A percentile compares a stretch with the other conserved stretches of the same genome.
These are phyloP conservation scores for Kodamaea hsintzibuensis DNA, from an alignment of 805 yeast genomes.

Conservation along the genomic window DNA sequence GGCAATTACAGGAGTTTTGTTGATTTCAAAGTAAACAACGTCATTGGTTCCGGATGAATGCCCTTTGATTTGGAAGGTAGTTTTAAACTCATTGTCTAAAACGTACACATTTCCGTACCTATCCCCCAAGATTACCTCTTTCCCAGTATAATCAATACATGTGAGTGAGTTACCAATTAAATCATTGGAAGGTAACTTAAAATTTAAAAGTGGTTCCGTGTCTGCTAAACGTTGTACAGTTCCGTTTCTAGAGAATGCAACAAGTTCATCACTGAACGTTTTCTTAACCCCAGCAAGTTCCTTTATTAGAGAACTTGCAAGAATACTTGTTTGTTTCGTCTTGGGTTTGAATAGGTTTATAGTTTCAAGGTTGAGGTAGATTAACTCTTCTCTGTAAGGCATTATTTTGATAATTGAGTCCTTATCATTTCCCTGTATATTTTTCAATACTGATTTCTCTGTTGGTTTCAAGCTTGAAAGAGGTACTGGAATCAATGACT, in stretches of 20 bases:
- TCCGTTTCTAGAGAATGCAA: constrained; percentile 48
- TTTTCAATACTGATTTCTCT: not conserved
- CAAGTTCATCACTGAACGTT: constrained; percentile 27
- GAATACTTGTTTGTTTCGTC: constrained; percentile 13
- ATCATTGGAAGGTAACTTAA: constrained; percentile 22
- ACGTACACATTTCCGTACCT: constrained; percentile 45
- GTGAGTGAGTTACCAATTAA: constrained; percentile 17
- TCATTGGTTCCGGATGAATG: constrained; percentile 56
- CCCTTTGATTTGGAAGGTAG: constrained; percentile 37
- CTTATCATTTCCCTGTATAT: not conserved
- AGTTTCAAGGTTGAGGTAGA: constrained; percentile 42
- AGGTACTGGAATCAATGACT: not conserved
- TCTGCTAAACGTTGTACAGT: constrained; percentile 3
- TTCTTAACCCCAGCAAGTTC: constrained; percentile 41
- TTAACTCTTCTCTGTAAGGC: constrained; percentile 23
- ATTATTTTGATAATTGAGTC: constrained; percentile 23
- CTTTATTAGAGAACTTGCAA: constrained; percentile 40
- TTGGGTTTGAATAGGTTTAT: constrained; percentile 26
- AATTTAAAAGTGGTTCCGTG: constrained; percentile 12
- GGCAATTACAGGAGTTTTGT: constrained; percentile 16
- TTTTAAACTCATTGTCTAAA: constrained; percentile 16
- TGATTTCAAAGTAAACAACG: constrained; percentile 30
- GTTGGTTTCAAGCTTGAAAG: not conserved
- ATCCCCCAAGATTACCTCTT: constrained; percentile 41
- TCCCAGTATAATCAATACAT: constrained; percentile 1